Evolutionary conservation across 345 rosid genomes (phyloP).

Genomic region (Atalantia buxifolia): DNA sequence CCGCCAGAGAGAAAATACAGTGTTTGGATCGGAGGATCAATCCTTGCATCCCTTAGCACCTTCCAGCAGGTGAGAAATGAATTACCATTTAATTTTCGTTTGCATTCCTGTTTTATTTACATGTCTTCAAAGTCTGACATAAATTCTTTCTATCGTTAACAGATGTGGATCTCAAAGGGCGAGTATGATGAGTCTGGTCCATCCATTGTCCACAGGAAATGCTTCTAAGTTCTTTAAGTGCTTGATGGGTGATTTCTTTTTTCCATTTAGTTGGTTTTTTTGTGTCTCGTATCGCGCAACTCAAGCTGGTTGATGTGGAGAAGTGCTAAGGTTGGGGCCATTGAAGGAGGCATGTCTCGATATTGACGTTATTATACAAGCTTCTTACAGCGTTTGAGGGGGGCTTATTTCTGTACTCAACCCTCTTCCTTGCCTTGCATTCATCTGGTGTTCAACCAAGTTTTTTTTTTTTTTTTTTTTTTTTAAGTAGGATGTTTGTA

Average conservation of each 20-base stretch:
- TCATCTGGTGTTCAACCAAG: conserved; percentile 28
- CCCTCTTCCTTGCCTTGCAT: conserved; percentile 20
- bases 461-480: background rate
- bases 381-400: conserved; percentile 9
- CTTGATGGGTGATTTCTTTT: conserved; percentile 41
- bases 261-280: conserved; percentile 46
- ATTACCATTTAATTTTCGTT: background rate
- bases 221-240: conserved; percentile 40
- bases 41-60: conserved; percentile 73
- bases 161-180: conserved; percentile 72
- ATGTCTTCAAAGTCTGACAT: background rate
- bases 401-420: conserved; percentile 16
- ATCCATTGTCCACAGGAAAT: conserved; percentile 69
- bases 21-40: conserved; percentile 77
- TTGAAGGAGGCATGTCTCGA: conserved; percentile 20
- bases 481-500: conserved; percentile 39
- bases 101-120: background rate
- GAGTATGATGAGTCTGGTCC: conserved; percentile 67
- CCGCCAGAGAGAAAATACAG: conserved; percentile 65
- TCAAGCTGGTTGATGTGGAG: conserved; percentile 26
- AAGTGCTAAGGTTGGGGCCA: conserved; percentile 20
- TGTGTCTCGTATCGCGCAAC: conserved; percentile 32
- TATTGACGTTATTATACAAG: conserved; percentile 19
- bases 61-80: conserved; percentile 48
- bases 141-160: conserved; percentile 9